Evolutionary conservation across 441 rosid genomes (phyloP), one percentile per base, ranked within the genome.

Genomic region (Jatropha multifida): DNA sequence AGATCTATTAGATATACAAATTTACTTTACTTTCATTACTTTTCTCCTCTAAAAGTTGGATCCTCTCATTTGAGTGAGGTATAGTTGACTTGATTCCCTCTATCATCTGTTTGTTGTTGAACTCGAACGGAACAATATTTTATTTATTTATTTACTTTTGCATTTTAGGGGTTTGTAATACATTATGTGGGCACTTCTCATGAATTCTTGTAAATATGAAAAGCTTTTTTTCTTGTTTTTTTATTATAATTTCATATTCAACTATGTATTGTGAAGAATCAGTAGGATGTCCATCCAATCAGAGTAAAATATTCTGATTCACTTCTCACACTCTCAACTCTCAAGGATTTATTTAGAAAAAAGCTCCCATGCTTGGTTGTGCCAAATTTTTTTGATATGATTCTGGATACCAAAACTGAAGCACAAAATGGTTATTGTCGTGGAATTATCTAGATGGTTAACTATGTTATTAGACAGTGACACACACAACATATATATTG

Each of bases 331-430:
- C 17, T 64, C 68, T 48, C 41, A 68, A 26, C 17, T 64, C 68
- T 48, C 41, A 68, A 59, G 5, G 13, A 59, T 23, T 26, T 20
- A 54, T 65, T 14, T 38, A 54, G 49, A 12, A 27, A 58, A 74
- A 65, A 65, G 40, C 32, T 79, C 23, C 32, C 46, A 48, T 59
- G 4, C 69, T 65, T 60, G 23, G 66, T 27, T 59, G 51, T 69
- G 68, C 59, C n/a, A 38, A 7, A 40, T 41, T 42, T 63, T 32
- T 14, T 14, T 8, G n/a, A n/a, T 52, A 14, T 11, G 40, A 41
- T 54, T 65, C 38, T 51, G 51, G 52, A 74, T 41, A 7, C 42
- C 44, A 23, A 37, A 74, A 42, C 18, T 40, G 9, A 74, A 20
- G 17, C 49, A 41, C 51, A 15, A 62, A 38, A 37, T 18, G 58